A percentile compares a stretch with the other conserved stretches of the same genome.
Evolutionary conservation across 192 early-diverging fungal genomes (phyloP).

Genomic region (Diversispora epigaea): DNA sequence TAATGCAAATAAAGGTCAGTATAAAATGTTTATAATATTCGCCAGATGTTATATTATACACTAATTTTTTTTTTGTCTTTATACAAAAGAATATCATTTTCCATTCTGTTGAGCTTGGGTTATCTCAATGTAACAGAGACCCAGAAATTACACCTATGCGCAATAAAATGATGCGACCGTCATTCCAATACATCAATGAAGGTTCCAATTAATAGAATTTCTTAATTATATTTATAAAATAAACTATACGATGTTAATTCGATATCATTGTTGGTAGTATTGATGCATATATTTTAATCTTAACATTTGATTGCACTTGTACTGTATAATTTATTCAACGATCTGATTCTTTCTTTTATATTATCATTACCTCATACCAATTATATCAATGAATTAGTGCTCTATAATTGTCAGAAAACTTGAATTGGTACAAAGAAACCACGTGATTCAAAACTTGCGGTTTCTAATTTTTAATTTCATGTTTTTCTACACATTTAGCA

Average conservation of each 20-base stretch:
- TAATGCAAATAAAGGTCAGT: conserved; percentile 30
- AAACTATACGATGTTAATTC: not conserved
- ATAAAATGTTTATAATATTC: not conserved
- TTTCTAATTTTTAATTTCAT: too few relatives aligned
- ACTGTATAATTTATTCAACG: too few relatives aligned
- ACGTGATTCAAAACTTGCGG: too few relatives aligned
- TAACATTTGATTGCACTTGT: conserved; percentile 11
- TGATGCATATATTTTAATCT: not conserved
- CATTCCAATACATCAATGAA: conserved; percentile 17
- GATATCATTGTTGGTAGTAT: not conserved
- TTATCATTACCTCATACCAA: too few relatives aligned
- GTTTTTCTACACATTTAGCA: too few relatives aligned
- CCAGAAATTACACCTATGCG: not conserved
- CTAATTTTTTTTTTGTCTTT: conserved; percentile 1
- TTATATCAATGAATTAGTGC: too few relatives aligned
- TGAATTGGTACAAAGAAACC: too few relatives aligned
- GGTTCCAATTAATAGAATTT: conserved; percentile 14
- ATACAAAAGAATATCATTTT: not conserved
- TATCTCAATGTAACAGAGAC: not conserved
- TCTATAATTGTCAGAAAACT: too few relatives aligned
- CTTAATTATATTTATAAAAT: not conserved
- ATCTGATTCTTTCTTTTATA: too few relatives aligned
- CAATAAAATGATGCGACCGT: conserved; percentile 6
- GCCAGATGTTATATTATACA: not conserved
- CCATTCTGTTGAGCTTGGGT: not conserved